Evolutionary conservation across 129 eudicot genomes (phyloP).

Genomic region (Flaveria sonorensis): DNA sequence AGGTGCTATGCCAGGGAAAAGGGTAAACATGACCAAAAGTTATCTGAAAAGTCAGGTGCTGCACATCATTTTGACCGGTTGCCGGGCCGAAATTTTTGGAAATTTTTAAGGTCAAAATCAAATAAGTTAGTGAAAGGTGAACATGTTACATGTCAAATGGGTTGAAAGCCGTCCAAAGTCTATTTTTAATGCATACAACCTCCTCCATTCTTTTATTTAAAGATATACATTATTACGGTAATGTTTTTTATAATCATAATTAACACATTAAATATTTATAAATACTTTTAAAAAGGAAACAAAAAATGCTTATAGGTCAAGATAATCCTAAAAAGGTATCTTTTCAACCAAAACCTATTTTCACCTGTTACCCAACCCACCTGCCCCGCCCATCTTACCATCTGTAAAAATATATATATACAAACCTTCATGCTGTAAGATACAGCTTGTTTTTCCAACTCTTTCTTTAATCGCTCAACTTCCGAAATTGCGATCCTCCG

Average conservation of each 20-base stretch:
- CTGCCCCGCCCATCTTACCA: not conserved
- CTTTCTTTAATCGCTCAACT: constrained; percentile 60
- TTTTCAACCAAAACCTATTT: not conserved
- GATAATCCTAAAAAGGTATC: not conserved
- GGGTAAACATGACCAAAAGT: not conserved
- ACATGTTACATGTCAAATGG: not conserved
- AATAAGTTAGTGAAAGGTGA: not conserved
- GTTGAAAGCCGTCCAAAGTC: not conserved
- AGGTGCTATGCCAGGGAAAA: not conserved
- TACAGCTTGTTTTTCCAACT: constrained; percentile 58
- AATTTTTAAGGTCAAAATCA: not conserved
- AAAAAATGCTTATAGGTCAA: not conserved
- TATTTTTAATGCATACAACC: not conserved
- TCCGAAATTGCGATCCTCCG: constrained; percentile 76
- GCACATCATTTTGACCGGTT: not conserved
- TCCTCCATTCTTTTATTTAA: not conserved
- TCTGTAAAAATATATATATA: not conserved
- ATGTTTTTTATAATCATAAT: not conserved
- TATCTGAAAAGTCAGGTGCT: not conserved
- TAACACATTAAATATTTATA: not conserved
- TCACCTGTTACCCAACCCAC: not conserved
- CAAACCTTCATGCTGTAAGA: constrained; percentile 60
- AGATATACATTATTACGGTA: not conserved
- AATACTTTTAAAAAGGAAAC: not conserved
- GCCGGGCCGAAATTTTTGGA: not conserved